Evolutionary conservation across 257 asterid species (phyloP).

Genomic region (Nicotiana benthamiana): DNA sequence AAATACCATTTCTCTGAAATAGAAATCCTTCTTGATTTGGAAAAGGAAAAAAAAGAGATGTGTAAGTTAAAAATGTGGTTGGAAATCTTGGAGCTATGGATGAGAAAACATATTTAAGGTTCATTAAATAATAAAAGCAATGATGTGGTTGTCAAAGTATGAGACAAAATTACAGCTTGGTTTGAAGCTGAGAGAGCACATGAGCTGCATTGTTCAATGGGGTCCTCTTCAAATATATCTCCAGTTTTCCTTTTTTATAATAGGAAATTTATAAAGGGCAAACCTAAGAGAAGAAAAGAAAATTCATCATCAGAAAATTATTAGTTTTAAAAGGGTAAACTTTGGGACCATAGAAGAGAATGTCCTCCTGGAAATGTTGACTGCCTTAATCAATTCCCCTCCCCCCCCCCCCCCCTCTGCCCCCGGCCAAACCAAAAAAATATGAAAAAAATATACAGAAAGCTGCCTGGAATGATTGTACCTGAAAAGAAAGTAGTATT

Average conservation of each 20-base stretch:
- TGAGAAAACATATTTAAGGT: background rate
- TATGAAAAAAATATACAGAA: too few species aligned
- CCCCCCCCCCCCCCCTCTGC: background rate
- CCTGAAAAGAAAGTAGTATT: too few species aligned
- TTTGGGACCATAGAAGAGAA: background rate
- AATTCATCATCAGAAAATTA: background rate
- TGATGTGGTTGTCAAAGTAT: background rate
- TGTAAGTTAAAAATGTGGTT: background rate
- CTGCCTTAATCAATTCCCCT: background rate
- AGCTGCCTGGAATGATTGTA: too few species aligned
- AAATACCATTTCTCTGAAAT: background rate
- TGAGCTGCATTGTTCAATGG: slow-evolving; percentile 3
- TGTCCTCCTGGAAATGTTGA: background rate
- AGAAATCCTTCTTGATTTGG: background rate
- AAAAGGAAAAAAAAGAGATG: background rate
- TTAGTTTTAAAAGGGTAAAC: background rate
- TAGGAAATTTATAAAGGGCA: background rate
- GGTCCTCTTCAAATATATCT: background rate
- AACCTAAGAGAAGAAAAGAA: background rate
- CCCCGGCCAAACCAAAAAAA: too few species aligned
- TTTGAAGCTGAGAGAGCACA: slow-evolving; percentile 1
- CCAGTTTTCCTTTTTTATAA: background rate
- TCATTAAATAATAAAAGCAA: background rate
- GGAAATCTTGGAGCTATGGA: background rate
- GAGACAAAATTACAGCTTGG: slow-evolving; percentile 5